A percentile compares a stretch with the other conserved stretches of the same genome.
phyloP scores from a whole-genome alignment of 1,284 basidiomycete genomes.

The Nidula niveotomentosa region DNA sequence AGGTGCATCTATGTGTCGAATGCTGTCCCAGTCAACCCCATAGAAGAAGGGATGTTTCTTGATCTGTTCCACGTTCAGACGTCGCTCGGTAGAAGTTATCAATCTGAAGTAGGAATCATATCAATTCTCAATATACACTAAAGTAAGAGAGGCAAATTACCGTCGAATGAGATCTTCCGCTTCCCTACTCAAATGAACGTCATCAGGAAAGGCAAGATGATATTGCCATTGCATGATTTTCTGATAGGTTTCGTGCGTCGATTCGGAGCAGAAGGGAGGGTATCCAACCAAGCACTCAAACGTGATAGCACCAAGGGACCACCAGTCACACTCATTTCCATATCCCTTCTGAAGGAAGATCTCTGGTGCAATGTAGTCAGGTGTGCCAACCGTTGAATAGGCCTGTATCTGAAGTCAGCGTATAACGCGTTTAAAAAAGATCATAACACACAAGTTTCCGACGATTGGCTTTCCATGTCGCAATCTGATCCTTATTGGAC shows the following conservation, averaged over 20 bases:
- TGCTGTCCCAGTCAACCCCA: conserved; percentile 92
- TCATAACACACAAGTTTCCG: conserved; percentile 75
- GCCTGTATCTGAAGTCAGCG: conserved; percentile 51
- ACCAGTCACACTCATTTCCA: conserved; percentile 98
- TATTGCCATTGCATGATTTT: conserved; percentile 97
- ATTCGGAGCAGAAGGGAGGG: conserved; percentile 97
- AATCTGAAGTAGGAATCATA: conserved; percentile 42
- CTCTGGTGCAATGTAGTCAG: conserved; percentile 99
- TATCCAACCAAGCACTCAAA: conserved; percentile 98
- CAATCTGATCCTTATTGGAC: conserved; percentile 87
- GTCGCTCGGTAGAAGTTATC: conserved; percentile 84
- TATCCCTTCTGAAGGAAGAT: conserved; percentile 98
- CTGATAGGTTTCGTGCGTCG: conserved; percentile 98
- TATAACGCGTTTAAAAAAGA: no score
- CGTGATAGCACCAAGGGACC: conserved; percentile 97
- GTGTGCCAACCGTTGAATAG: conserved; percentile 99
- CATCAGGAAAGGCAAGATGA: conserved; percentile 91
- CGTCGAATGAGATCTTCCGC: conserved; percentile 90
- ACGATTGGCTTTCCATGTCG: conserved; percentile 99
- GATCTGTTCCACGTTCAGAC: conserved; percentile 86
- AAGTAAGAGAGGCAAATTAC: conserved; percentile 31
- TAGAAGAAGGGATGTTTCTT: conserved; percentile 96
- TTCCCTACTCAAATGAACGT: conserved; percentile 92
- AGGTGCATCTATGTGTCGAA: conserved; percentile 91
- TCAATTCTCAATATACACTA: conserved; percentile 1